These are phyloP conservation scores for Heliamphora pulchella DNA, from an alignment of 179 eudicot genomes.

Conservation along the genomic window DNA sequence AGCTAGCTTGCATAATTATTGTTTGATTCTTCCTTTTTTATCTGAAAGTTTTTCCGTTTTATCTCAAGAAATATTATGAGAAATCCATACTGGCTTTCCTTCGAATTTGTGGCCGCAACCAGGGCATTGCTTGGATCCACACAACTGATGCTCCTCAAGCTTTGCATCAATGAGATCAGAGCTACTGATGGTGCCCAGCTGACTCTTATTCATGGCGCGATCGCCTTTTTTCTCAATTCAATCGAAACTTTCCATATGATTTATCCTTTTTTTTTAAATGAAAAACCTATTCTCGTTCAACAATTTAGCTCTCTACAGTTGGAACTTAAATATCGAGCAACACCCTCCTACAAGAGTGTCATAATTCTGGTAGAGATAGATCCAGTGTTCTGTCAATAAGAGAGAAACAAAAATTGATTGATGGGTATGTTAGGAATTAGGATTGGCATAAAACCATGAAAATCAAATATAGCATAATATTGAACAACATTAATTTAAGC, in stretches of 20 bases:
- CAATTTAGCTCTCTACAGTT: conserved; percentile 6
- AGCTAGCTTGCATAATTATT: conserved; percentile 14
- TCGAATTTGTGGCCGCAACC: conserved; percentile 95
- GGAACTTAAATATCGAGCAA: background rate
- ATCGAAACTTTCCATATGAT: conserved; percentile 14
- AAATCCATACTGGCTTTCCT: conserved; percentile 62
- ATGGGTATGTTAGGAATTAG: conserved; percentile 8
- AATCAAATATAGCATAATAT: background rate
- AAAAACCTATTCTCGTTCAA: background rate
- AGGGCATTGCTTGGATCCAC: conserved; percentile 91
- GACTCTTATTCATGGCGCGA: conserved; percentile 18
- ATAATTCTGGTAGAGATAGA: conserved; percentile 2
- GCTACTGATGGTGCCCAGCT: conserved; percentile 48
- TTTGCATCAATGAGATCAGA: conserved; percentile 90
- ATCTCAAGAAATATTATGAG: conserved; percentile 3
- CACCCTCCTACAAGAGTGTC: background rate
- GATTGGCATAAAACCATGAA: conserved; percentile 8
- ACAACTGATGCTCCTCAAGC: conserved; percentile 88
- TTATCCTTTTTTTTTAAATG: no score
- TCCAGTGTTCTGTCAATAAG: background rate
- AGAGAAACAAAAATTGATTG: background rate
- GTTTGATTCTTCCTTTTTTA: conserved; percentile 20
- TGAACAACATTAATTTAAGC: background rate
- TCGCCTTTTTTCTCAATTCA: background rate
- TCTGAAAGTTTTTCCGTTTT: conserved; percentile 17